Evolutionary conservation across 257 asterid species (phyloP), one percentile per base, ranked within the genome.

Genomic region (Nicotiana noctiflora): DNA sequence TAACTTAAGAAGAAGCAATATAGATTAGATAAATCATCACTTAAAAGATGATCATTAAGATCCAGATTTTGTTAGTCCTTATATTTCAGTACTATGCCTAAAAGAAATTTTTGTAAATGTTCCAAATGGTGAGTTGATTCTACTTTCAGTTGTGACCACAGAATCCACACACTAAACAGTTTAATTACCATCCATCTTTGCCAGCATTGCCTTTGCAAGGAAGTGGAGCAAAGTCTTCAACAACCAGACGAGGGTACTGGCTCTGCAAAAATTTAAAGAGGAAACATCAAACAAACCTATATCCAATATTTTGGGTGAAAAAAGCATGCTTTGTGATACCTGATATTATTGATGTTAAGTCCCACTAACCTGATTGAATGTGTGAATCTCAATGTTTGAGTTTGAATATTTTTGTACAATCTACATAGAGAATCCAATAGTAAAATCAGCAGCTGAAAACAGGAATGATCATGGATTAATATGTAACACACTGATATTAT

Each of bases 221-320:
- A 83, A 96, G 94, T 68, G 99, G 99, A 11, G 68, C 84, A 89
- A 94, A 91, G 84, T 94, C 95, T 53, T 94, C 98, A 86, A 90
- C 92, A 84, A 91, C 98, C 87, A 96, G 84, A 72, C 98, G 99
- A 76, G 99, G 99, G 84, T 94, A 96, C 84, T 96, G 99, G 83
- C 98, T 94, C 98, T 96, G 96, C 18, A 66, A 63, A 75, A 80
- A 85, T 75, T 60, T 60, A 82, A 81, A 88, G 70, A 72, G 29
- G 56, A 31, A 85, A 57, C 40, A 61, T 63, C 53, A 76, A 66
- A 49, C n/a, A 23, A 46, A 23, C 44, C 2, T 23, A 72, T 49
- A 46, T 46, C 37, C 77, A 72, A 72, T 80, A 25, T 0, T 23
- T 46, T 46, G 51, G 61, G 15, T 32, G 27, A 56, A 49, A 72